Base-by-base conservation (phyloP, 306 rosid genomes). In the Prunus mira region DNA sequence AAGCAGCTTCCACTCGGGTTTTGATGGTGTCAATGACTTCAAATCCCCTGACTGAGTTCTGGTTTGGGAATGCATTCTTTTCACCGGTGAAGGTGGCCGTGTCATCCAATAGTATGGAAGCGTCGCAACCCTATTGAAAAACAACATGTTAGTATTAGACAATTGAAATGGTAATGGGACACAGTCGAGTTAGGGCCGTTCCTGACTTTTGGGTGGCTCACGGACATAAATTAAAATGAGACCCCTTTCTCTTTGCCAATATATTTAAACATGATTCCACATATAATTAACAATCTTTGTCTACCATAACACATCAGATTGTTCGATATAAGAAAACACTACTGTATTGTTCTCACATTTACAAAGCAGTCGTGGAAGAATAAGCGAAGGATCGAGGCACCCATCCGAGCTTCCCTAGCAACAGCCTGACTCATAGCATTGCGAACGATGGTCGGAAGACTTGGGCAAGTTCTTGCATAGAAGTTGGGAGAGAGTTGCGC, bases 281-380 rank as follows among this genome's bases (percentile, higher is more conserved):
- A 6, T 6, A 34, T 34, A 34, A 34, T 34, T 6, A 34, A 32
- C 38, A 34, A 34, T 34, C 41, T 34, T 34, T 34, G 2, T 34
- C 41, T 34, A 6, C 9, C 2, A 38, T 6, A 55, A 4, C 25
- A 47, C 19, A 75, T 6, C 9, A 74, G 15, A 14, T 18, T 1
- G 27, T 32, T 14, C 22, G 55, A 18, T 22, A 24, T 18, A 58
- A 46, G 17, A 3, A n/a, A 55, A 15, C 5, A 12, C n/a, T n/a
- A 11, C 3, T 66, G 13, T 3, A 57, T 3, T 34, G 24, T 4
- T 6, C 73, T 55, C 71, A 91, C 98, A 65, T 91, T 87, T 0
- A 91, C 96, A 6, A 94, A 91, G 84, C 95, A 91, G 55, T 94
- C 96, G 51, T 94, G 98, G 89, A 94, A 94, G 90, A 91, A 88